Percentiles rank a stretch among this genome's conserved stretches.
Conservation (phyloP, 495 filamentous ascomycete genomes). For the Penicillium crystallinum region DNA sequence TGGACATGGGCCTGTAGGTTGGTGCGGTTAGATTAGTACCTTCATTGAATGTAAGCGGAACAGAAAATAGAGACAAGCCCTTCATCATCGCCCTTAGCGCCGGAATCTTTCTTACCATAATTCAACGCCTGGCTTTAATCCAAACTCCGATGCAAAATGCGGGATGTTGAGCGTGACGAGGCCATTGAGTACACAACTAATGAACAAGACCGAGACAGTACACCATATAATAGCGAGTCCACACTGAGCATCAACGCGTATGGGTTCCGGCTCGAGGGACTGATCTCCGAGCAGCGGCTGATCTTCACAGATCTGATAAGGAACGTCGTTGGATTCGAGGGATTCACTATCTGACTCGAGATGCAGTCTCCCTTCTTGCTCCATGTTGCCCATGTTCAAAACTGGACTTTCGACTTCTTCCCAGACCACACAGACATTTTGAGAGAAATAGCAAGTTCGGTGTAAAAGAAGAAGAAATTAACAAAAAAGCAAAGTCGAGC, state of each 20-base stretch:
- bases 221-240: neutral
- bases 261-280: neutral
- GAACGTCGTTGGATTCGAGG: neutral
- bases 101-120: slow-evolving; percentile 45
- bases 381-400: neutral
- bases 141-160: slow-evolving; percentile 37
- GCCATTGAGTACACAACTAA: neutral
- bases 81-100: too few species aligned
- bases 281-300: neutral
- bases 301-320: neutral
- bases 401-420: neutral
- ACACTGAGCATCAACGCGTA: neutral
- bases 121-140: slow-evolving; percentile 24
- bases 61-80: too few species aligned
- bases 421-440: neutral
- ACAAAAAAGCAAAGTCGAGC: neutral
- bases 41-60: too few species aligned
- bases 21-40: neutral
- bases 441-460: neutral
- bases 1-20: slow-evolving; percentile 35
- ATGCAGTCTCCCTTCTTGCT: neutral
- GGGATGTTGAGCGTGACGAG: slow-evolving; percentile 41
- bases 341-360: neutral
- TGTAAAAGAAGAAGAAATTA: neutral
- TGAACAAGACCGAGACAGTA: neutral